Base-by-base conservation (phyloP, 768 basidiomycete genomes). In the Pleurotus giganteus region DNA sequence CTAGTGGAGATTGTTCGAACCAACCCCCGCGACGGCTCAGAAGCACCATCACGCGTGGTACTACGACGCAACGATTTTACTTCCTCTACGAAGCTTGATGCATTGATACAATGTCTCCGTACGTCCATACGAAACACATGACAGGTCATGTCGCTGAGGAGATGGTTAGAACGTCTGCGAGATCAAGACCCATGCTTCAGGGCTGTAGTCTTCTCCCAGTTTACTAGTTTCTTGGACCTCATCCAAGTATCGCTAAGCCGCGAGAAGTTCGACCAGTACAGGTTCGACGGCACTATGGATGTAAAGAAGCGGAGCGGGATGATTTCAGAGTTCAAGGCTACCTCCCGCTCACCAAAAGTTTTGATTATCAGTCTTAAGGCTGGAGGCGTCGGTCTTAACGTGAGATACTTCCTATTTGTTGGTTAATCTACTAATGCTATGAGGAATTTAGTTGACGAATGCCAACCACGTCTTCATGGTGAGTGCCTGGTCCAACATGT, bases 241-340 rank as follows among this genome's bases (percentile, higher is more conserved):
- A 91, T 95, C 54, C 83, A 91, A 61, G 66, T 73, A 1, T 83
- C 79, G 3, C 72, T 95, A 52, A 77, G 85, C 47, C 83, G 88
- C 17, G 90, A 94, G 63, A 68, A 70, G 1, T 76, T 91, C 58
- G 72, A 82, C 39, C 85, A 83, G 62, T 85, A 84, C 59, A 83
- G 96, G 17, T 93, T 98, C 63, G 96, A 98, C 66, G 96, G 96
- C 1, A 84, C 91, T 0, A 93, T 98, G 91, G 86, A 86, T 61
- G 77, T 96, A 58, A 89, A 88, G 71, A 88, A 88, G 66, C 81
- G 92, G 53, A 83, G 80, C 34, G 79, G 79, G 7, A 88, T 91
- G 2, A 77, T 98, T 34, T 75, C 82, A 39, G 85, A 85, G 57
- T 98, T 98, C 75, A 89, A 84, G 61, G 71, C 78, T 17, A 72